Evolutionary conservation across 805 yeast genomes (phyloP).

Genomic region (Candida alai): DNA sequence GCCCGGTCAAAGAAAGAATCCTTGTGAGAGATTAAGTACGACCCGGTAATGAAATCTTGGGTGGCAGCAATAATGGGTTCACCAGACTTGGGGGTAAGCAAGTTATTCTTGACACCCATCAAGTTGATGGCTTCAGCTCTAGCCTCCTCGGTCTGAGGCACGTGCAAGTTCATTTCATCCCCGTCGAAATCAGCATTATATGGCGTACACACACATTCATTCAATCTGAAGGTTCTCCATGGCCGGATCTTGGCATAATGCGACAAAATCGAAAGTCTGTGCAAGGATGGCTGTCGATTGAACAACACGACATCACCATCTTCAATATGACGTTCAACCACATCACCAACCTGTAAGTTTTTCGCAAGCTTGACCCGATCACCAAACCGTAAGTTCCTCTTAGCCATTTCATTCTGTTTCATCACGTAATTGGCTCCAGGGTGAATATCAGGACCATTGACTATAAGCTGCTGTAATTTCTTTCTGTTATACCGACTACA

Average conservation of each 20-base stretch:
- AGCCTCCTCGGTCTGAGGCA: slow-evolving; percentile 98
- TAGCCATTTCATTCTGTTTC: slow-evolving; percentile 78
- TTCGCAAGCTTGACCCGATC: slow-evolving; percentile 75
- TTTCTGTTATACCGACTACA: slow-evolving; percentile 83
- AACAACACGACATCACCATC: slow-evolving; percentile 96
- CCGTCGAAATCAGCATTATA: slow-evolving; percentile 99
- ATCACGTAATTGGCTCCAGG: slow-evolving; percentile 96
- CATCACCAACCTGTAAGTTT: slow-evolving; percentile 78
- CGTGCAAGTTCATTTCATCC: slow-evolving; percentile 98
- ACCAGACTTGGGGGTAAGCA: slow-evolving; percentile 95
- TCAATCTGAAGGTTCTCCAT: slow-evolving; percentile 95
- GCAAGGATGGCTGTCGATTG: slow-evolving; percentile 97
- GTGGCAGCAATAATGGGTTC: slow-evolving; percentile 99
- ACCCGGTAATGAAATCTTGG: slow-evolving; percentile 97
- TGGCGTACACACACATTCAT: slow-evolving; percentile 99
- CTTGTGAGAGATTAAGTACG: slow-evolving; percentile 86
- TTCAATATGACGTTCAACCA: slow-evolving; percentile 94
- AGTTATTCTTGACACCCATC: slow-evolving; percentile 96
- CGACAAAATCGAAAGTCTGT: slow-evolving; percentile 86
- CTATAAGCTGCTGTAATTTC: slow-evolving; percentile 68
- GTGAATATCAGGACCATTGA: slow-evolving; percentile 82
- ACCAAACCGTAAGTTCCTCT: slow-evolving; percentile 87
- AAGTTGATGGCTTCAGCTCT: slow-evolving; percentile 97
- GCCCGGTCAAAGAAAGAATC: slow-evolving; percentile 92
- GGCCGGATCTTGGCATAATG: slow-evolving; percentile 96